These are phyloP conservation scores for Alectoria sarmentosa DNA, from an alignment of 495 filamentous ascomycete species.

Conservation along the genomic window DNA sequence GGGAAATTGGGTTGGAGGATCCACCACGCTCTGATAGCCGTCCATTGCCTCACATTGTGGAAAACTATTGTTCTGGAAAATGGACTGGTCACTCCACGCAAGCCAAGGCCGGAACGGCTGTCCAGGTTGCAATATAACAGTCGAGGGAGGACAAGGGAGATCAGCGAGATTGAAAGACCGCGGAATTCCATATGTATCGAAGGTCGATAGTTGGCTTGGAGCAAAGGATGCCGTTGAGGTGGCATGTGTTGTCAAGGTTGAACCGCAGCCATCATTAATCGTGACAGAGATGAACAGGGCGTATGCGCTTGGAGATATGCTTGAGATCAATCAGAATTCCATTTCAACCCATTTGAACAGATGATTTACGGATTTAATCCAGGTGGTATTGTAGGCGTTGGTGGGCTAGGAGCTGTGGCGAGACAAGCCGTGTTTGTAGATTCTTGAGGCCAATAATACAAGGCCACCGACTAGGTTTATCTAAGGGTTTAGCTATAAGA, in stretches of 20 bases:
- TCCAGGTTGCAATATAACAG: neutral
- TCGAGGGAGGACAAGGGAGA: neutral
- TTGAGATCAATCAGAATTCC: neutral
- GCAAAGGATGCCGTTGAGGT: neutral
- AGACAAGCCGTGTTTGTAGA: neutral
- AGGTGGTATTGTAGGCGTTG: neutral
- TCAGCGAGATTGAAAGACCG: neutral
- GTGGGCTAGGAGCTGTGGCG: neutral
- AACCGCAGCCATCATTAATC: neutral
- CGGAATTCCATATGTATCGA: neutral
- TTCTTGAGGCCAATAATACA: constrained; percentile 1
- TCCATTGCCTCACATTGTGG: neutral
- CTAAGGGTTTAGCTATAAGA: neutral
- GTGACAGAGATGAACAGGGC: neutral
- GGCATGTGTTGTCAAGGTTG: neutral
- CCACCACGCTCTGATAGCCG: neutral
- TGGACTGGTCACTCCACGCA: neutral
- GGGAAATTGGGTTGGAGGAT: neutral
- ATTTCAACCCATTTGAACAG: neutral
- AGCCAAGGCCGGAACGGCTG: neutral
- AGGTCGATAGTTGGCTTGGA: neutral
- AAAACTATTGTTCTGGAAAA: neutral
- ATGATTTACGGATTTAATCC: neutral
- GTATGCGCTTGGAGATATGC: neutral
- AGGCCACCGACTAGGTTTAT: neutral